Conservation (phyloP, 2,329 filamentous ascomycete species). For the Sporothrix humicola region DNA sequence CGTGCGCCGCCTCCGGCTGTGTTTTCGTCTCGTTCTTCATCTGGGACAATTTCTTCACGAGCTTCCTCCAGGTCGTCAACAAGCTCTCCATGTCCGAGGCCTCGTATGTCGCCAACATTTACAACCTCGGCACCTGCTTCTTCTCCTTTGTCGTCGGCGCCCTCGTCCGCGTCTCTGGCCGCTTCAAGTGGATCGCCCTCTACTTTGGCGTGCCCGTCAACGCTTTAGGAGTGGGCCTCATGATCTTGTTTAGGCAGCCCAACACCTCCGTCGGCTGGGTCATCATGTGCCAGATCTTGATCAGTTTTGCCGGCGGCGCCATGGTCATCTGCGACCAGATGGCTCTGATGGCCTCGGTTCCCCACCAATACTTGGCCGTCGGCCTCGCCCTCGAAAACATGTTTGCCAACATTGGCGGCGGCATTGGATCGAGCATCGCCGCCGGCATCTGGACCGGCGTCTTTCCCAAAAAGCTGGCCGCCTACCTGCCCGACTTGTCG, state of each 20-base stretch:
- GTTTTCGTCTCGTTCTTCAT: constrained; percentile 36
- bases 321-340: constrained; percentile 65
- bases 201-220: constrained; percentile 59
- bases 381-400: constrained; percentile 42
- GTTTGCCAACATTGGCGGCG: constrained; percentile 63
- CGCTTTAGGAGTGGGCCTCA: constrained; percentile 58
- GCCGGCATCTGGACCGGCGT: constrained; percentile 66
- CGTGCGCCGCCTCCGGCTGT: constrained; percentile 25
- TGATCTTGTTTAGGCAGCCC: constrained; percentile 61
- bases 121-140: constrained; percentile 46
- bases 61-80: constrained; percentile 39
- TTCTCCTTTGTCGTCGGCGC: constrained; percentile 52
- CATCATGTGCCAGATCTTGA: constrained; percentile 62
- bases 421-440: constrained; percentile 63
- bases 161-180: constrained; percentile 48
- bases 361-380: constrained; percentile 49
- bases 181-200: constrained; percentile 51
- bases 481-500: constrained; percentile 54
- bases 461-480: constrained; percentile 56
- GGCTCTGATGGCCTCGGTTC: constrained; percentile 62
- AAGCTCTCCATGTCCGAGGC: constrained; percentile 35
- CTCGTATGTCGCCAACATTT: constrained; percentile 36
- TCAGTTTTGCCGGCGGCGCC: constrained; percentile 59
- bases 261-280: constrained; percentile 56
- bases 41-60: constrained; percentile 39